Conservation (phyloP, 495 filamentous ascomycete genomes). For the Aspergillus ellipticus region DNA sequence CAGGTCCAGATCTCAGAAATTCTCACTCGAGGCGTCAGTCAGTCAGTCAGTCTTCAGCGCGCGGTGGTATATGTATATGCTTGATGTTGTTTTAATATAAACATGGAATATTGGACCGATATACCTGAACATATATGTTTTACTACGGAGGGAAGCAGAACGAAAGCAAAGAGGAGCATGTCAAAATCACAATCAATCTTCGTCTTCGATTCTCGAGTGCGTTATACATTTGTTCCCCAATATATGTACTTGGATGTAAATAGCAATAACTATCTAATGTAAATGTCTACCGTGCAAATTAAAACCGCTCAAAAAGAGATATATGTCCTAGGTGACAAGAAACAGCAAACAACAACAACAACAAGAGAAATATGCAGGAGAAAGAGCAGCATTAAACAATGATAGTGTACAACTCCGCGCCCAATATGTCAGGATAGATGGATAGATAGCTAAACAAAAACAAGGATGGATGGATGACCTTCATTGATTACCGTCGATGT, state of each 20-base stretch:
- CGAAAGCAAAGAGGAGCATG: no score
- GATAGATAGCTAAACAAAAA: slow-evolving; percentile 1
- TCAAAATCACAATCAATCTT: not conserved
- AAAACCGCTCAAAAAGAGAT: no score
- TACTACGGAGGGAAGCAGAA: not conserved
- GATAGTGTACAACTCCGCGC: slow-evolving; percentile 13
- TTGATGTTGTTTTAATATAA: not conserved
- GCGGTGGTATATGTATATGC: no score
- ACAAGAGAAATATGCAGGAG: not conserved
- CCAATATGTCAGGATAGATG: not conserved
- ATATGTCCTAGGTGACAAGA: no score
- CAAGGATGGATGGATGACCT: slow-evolving; percentile 4
- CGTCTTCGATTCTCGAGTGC: not conserved
- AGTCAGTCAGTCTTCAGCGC: no score
- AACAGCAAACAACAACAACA: not conserved
- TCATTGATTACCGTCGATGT: not conserved
- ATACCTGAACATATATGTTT: not conserved
- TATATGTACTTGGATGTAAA: not conserved
- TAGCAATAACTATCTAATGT: slow-evolving; percentile 8
- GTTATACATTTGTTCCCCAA: not conserved
- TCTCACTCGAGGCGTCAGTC: no score
- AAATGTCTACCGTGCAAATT: not conserved
- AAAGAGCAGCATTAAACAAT: no score
- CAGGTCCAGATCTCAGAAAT: not conserved
- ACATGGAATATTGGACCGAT: not conserved